Percentiles rank a stretch among this genome's conserved stretches.
phyloP scores from a whole-genome alignment of 345 rosid species.

The Eucalyptus curtisii region DNA sequence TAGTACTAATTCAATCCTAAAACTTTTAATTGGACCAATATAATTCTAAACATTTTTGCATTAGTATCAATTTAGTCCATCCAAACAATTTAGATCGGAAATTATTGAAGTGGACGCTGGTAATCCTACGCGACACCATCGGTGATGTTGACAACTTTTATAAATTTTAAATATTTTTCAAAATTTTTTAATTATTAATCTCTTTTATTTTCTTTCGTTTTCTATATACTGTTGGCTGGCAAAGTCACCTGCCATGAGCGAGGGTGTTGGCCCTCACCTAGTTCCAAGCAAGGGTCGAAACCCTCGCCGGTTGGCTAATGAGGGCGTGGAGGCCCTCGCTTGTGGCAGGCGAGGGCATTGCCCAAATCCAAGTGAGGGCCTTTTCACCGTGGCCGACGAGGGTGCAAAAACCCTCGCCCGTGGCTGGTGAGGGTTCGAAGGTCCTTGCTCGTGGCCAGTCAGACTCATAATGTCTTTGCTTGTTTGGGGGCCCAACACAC shows the following conservation, averaged over 20 bases:
- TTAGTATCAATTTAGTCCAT: accelerated
- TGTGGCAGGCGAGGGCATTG: accelerated
- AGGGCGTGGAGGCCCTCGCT: no score
- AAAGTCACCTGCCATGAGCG: no score
- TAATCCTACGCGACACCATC: no score
- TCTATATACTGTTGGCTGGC: accelerated
- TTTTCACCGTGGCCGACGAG: accelerated
- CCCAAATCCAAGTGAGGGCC: no score
- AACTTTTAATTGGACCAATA: accelerated
- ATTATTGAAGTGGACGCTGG: accelerated
- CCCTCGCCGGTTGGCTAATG: no score
- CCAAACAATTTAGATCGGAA: accelerated
- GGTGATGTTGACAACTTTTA: accelerated
- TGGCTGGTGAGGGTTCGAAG: accelerated
- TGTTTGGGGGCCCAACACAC: no score
- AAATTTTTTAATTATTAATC: no score
- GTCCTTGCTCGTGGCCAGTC: no score
- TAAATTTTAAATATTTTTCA: no score
- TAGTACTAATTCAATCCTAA: accelerated
- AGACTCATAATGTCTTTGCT: accelerated
- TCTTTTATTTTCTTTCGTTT: no score
- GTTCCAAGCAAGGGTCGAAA: accelerated
- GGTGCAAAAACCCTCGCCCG: accelerated
- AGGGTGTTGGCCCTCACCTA: accelerated
- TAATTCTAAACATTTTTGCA: accelerated